Percentiles rank a stretch among this genome's conserved stretches.
Conservation (phyloP, 2,329 filamentous ascomycete genomes). For the Stachybotrys elegans region DNA sequence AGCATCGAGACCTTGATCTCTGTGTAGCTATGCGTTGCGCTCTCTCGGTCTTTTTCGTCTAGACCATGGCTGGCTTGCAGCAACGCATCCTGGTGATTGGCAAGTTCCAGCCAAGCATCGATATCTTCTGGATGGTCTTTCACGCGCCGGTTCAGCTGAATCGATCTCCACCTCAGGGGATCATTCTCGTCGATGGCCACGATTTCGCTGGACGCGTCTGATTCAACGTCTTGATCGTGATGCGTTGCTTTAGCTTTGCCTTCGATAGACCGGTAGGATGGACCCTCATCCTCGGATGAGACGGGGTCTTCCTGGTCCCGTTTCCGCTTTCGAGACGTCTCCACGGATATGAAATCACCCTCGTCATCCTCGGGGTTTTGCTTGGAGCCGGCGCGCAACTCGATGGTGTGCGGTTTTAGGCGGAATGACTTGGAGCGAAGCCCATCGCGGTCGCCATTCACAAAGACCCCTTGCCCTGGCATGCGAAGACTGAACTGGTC, state of each 20-base stretch:
- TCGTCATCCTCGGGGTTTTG: constrained; percentile 16
- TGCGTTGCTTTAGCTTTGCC: constrained; percentile 51
- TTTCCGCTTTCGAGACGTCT: constrained; percentile 36
- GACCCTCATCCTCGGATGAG: constrained; percentile 39
- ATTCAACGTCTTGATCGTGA: constrained; percentile 43
- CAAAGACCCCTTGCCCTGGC: constrained; percentile 31
- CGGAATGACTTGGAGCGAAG: constrained; percentile 38
- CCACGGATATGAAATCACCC: constrained; percentile 46
- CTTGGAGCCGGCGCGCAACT: constrained; percentile 26
- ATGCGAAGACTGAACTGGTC: constrained; percentile 49
- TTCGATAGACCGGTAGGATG: constrained; percentile 62
- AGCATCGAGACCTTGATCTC: constrained; percentile 79
- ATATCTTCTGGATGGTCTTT: constrained; percentile 63
- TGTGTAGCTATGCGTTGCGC: constrained; percentile 64
- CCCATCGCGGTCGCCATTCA: constrained; percentile 37
- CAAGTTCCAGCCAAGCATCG: constrained; percentile 71
- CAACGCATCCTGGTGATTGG: constrained; percentile 69
- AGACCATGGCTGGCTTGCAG: constrained; percentile 44
- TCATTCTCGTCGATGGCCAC: constrained; percentile 29
- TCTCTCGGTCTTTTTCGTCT: constrained; percentile 43
- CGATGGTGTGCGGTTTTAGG: constrained; percentile 33
- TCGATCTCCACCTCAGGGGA: constrained; percentile 47
- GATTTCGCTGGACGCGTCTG: constrained; percentile 34
- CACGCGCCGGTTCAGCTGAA: constrained; percentile 58
- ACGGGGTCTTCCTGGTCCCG: constrained; percentile 23